Conservation (phyloP, 805 yeast species). For the Pichia manshurica region DNA sequence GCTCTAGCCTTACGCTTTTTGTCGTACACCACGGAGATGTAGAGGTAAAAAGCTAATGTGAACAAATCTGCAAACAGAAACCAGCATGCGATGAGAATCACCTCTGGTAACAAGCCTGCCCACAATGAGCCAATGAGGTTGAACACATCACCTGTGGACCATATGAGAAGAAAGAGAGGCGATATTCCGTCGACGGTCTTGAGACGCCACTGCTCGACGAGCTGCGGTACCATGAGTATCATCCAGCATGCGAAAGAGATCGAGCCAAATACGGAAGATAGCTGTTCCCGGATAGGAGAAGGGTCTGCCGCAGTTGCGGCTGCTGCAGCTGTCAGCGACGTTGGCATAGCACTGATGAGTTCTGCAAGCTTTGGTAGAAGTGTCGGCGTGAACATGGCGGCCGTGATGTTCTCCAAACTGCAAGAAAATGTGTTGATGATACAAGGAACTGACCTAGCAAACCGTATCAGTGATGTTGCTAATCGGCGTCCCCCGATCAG, state of each 20-base stretch:
- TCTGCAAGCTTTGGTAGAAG: too few relatives aligned
- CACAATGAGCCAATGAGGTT: slow-evolving; percentile 63
- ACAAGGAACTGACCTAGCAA: too few relatives aligned
- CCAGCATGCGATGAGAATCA: slow-evolving; percentile 67
- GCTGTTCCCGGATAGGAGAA: slow-evolving; percentile 35
- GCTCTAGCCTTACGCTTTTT: slow-evolving; percentile 20
- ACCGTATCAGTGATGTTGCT: too few relatives aligned
- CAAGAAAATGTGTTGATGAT: too few relatives aligned
- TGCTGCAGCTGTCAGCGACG: not conserved
- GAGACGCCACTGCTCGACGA: slow-evolving; percentile 73
- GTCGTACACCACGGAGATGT: slow-evolving; percentile 47
- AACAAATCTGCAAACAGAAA: slow-evolving; percentile 68
- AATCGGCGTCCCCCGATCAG: too few relatives aligned
- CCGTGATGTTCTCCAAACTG: too few relatives aligned
- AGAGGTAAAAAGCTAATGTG: slow-evolving; percentile 54
- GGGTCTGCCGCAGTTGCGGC: not conserved
- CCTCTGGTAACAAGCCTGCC: slow-evolving; percentile 68
- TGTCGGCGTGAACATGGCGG: too few relatives aligned
- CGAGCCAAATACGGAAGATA: slow-evolving; percentile 65
- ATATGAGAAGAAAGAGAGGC: slow-evolving; percentile 55
- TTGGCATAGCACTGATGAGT: too few relatives aligned
- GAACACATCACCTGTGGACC: slow-evolving; percentile 69
- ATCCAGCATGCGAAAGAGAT: slow-evolving; percentile 76
- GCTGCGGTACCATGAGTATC: slow-evolving; percentile 68
- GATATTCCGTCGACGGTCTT: slow-evolving; percentile 75